Conservation (phyloP, 805 yeast genomes). For the Yarrowia sp. region DNA sequence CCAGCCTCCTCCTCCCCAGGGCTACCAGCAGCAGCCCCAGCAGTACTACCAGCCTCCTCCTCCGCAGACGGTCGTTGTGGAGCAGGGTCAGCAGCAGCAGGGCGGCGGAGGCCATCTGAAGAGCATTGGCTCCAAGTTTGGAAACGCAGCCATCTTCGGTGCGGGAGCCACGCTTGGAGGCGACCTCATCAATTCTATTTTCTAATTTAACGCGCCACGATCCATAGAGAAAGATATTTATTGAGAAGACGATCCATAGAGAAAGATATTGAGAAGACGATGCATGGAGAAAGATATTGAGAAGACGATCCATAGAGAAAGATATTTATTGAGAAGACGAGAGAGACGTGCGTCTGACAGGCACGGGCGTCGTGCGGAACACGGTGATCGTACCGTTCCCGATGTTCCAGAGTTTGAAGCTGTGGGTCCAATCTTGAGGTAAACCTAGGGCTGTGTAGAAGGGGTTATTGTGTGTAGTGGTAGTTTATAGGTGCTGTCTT, state of each 20-base stretch:
- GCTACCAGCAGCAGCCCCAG: constrained; percentile 47
- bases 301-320: not conserved
- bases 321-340: not conserved
- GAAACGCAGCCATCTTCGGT: constrained; percentile 92
- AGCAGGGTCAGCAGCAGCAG: constrained; percentile 31
- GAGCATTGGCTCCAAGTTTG: constrained; percentile 75
- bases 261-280: not conserved
- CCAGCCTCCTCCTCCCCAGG: constrained; percentile 35
- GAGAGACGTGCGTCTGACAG: not conserved
- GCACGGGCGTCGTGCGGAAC: not conserved
- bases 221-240: constrained; percentile 1
- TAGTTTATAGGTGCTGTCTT: no score
- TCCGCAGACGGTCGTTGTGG: constrained; percentile 30
- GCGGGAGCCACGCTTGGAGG: constrained; percentile 95
- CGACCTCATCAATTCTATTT: constrained; percentile 53
- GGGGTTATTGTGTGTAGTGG: no score
- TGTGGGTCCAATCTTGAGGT: constrained; percentile 14
- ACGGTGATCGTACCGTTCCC: constrained; percentile 1
- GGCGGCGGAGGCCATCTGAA: constrained; percentile 37
- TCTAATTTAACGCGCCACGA: constrained; percentile 30
- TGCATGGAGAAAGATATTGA: not conserved
- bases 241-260: not conserved
- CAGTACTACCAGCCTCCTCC: constrained; percentile 34
- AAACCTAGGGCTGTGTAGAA: not conserved
- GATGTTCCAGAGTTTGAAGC: not conserved